Evolutionary conservation across 2,329 filamentous ascomycete genomes (phyloP).

Genomic region (Apiospora saccharicola): DNA sequence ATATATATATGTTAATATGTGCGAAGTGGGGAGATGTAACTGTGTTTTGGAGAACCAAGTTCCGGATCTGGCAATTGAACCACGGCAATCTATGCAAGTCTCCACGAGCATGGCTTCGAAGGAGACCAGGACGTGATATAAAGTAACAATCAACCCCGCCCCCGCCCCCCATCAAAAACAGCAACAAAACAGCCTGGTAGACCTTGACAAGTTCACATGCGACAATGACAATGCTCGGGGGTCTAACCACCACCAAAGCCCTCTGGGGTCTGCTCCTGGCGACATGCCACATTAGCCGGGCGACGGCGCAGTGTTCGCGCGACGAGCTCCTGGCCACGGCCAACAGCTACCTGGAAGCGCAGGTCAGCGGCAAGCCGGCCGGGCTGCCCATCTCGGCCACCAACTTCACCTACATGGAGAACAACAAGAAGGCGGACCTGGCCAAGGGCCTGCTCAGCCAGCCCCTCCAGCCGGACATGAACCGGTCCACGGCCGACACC

Average conservation of each 20-base stretch:
- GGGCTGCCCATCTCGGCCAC: conserved; percentile 34
- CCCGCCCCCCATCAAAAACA: background rate
- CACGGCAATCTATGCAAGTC: background rate
- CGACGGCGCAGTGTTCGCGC: conserved; percentile 38
- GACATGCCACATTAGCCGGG: background rate
- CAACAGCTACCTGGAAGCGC: conserved; percentile 39
- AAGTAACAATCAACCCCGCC: no score
- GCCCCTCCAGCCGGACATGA: conserved; percentile 38
- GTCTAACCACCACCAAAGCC: background rate
- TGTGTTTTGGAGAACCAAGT: background rate
- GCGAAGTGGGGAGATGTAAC: conserved; percentile 16
- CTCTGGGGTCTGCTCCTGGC: conserved; percentile 4
- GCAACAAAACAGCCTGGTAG: background rate
- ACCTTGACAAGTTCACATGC: background rate
- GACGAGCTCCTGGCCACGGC: conserved; percentile 40
- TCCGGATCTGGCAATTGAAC: conserved; percentile 3
- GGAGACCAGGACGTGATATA: background rate
- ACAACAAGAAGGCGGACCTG: conserved; percentile 38
- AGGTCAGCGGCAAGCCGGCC: conserved; percentile 34
- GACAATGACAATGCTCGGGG: background rate
- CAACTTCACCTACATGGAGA: conserved; percentile 41
- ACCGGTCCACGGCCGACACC: conserved; percentile 38
- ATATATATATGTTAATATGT: background rate
- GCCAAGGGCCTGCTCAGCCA: conserved; percentile 36
- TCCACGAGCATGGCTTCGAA: background rate